These are phyloP conservation scores for Pleurotus djamor DNA, from an alignment of 768 basidiomycete species.

Conservation along the genomic window DNA sequence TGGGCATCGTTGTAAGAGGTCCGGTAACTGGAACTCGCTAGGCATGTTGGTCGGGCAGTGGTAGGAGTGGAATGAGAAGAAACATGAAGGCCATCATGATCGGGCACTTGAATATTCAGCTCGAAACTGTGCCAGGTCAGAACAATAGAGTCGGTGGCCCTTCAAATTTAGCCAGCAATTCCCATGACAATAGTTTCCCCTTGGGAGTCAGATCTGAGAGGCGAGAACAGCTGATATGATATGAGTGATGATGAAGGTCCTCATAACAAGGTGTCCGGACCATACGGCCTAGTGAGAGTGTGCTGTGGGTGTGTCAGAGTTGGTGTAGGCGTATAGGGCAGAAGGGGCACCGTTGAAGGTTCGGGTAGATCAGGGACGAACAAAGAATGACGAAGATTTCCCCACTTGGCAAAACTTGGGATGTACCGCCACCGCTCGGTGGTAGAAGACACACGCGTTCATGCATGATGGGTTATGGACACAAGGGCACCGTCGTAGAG, in stretches of 20 bases:
- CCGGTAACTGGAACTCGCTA: conserved; percentile 6
- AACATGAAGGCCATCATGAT: neutral
- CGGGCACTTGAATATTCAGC: conserved; percentile 8
- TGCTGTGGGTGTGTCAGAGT: no score
- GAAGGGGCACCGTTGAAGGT: no score
- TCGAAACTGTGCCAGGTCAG: conserved; percentile 1
- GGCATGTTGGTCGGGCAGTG: neutral
- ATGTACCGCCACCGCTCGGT: no score
- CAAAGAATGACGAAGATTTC: no score
- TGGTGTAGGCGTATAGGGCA: no score
- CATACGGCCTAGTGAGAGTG: neutral
- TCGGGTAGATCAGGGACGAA: no score
- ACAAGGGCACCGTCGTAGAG: no score
- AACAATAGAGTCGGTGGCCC: neutral
- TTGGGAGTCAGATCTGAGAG: neutral
- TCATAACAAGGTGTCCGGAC: neutral
- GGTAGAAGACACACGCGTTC: no score
- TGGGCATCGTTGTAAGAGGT: conserved; percentile 3
- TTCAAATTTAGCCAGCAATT: neutral
- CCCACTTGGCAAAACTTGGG: no score
- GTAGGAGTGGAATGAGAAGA: neutral
- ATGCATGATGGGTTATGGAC: no score
- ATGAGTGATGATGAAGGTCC: no score
- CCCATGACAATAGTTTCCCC: conserved; percentile 4
- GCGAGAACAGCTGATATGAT: neutral